phyloP scores from a whole-genome alignment of 345 rosid genomes.

The Populus euphratica region DNA sequence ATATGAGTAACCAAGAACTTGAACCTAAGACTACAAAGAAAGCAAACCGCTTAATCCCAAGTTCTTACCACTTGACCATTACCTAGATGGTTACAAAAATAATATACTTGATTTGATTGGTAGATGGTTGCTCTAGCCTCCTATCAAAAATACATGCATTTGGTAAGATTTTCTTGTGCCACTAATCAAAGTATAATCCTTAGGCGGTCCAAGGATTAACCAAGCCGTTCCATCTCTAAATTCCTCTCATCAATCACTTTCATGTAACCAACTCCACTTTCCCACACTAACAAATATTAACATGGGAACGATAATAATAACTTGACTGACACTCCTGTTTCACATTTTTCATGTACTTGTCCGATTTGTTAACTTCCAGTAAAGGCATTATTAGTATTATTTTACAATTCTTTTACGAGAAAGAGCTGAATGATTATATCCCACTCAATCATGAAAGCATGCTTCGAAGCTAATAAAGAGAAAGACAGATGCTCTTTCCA shows the following conservation, averaged over 20 bases:
- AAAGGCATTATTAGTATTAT: constrained; percentile 8
- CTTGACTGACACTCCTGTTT: constrained; percentile 4
- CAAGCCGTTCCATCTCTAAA: too few relatives aligned
- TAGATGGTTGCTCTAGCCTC: not conserved
- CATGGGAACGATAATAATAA: not conserved
- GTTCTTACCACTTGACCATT: too few relatives aligned
- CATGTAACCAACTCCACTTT: constrained; percentile 13
- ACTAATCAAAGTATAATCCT: not conserved
- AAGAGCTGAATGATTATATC: constrained; percentile 27
- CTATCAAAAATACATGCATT: not conserved
- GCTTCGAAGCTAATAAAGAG: constrained; percentile 80
- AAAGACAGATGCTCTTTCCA: constrained; percentile 15
- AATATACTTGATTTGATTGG: not conserved
- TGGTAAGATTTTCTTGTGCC: not conserved
- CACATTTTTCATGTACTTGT: not conserved
- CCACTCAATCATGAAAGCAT: constrained; percentile 65
- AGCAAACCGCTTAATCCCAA: too few relatives aligned
- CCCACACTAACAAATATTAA: not conserved
- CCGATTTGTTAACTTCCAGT: not conserved
- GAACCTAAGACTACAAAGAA: too few relatives aligned
- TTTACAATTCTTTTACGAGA: constrained; percentile 20
- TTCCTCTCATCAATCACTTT: constrained; percentile 2
- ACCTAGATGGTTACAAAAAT: too few relatives aligned
- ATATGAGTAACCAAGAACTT: too few relatives aligned
- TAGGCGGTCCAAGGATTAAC: not conserved